Base-by-base conservation (phyloP, 441 rosid species). In the Rhodomyrtus psidioides region DNA sequence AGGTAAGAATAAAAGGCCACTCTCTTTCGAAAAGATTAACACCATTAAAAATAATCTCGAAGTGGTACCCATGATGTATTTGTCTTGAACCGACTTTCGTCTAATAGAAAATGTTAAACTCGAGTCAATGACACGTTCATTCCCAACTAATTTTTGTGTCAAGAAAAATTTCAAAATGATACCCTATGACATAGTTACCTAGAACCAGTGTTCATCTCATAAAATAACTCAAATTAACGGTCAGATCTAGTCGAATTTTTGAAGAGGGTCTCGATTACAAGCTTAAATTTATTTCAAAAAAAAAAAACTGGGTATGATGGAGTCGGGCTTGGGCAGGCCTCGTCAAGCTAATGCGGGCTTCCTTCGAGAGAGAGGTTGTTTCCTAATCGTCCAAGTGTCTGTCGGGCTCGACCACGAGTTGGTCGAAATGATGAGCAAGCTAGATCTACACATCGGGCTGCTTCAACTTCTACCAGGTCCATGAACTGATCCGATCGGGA, bases 1-100 rank as follows among this genome's bases (percentile, higher is more conserved):
- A 65, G 79, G 79, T 19, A 65, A 34, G 10, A 34, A 5, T 34
- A 19, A 12, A 65, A 34, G 0, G 13, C n/a, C 34, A 34, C 5
- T 10, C 39, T 34, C 16, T 65, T 12, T 19, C 9, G 21, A 34
- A 2, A 65, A 0, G 14, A 12, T 19, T 34, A 19, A 34, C 9
- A 0, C 26, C 44, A 65, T 65, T 30, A 65, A 17, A 24, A 65
- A 6, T n/a, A n/a, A n/a, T 30, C 26, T 65, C 46, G 10, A 65
- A 17, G 5, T 2, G 1, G 7, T 9, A 19, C 0, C 46, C 14
- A 4, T 5, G 14, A 19, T 34, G 23, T 0, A 34, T 27, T 34
- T 34, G 5, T 7, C 13, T 3, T 10, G 39, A 12, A 65, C 3
- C 21, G n/a, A 34, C 0, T 16, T 34, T 70, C 1, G 0, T 34